Percentiles rank a stretch among this genome's conserved stretches.
phyloP scores from a whole-genome alignment of 257 asterid species.

The Jaltomata sinuosa region DNA sequence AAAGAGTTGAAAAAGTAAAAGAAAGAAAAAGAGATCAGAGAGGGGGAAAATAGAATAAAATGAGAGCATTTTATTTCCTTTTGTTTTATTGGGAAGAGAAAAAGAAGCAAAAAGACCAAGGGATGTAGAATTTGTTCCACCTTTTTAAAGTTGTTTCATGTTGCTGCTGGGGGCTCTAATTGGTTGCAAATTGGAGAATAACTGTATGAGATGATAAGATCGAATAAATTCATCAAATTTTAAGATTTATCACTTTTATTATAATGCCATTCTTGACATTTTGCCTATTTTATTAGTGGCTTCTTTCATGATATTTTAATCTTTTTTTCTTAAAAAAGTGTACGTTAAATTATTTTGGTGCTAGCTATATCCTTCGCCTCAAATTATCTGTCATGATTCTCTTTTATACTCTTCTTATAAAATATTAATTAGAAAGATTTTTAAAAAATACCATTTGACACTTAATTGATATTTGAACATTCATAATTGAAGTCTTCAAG shows the following conservation, averaged over 20 bases:
- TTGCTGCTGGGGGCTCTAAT: not conserved
- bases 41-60: slow-evolving; percentile 9
- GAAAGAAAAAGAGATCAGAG: not conserved
- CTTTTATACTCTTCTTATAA: not conserved
- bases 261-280: not conserved
- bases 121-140: not conserved
- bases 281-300: not conserved
- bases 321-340: not conserved
- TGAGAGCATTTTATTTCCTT: slow-evolving; percentile 1
- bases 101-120: not conserved
- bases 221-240: not conserved
- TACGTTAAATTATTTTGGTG: not conserved
- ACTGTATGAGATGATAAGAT: not conserved
- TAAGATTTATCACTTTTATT: not conserved
- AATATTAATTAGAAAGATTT: not conserved
- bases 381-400: not conserved
- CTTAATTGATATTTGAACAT: not conserved
- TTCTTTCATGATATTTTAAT: not conserved
- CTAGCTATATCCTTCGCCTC: not conserved
- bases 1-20: not conserved
- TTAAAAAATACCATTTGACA: not conserved
- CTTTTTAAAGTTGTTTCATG: not conserved
- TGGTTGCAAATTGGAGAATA: not conserved
- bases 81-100: not conserved
- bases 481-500: not conserved